Percentiles rank a stretch among this genome's conserved stretches.
Evolutionary conservation across 768 basidiomycete genomes (phyloP).

Genomic region (Serendipita vermifera): DNA sequence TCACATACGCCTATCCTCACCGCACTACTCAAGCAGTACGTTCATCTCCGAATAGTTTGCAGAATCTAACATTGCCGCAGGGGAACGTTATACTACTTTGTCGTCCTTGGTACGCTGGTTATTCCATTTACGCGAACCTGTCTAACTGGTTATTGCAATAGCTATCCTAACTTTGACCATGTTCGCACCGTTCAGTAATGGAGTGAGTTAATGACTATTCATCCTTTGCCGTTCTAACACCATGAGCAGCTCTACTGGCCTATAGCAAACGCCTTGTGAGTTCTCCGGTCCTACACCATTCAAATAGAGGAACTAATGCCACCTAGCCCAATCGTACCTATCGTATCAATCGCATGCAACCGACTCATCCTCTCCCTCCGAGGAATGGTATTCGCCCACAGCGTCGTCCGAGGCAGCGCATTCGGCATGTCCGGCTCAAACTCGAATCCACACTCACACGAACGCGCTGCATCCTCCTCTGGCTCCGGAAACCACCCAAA

Average conservation of each 20-base stretch:
- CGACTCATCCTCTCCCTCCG: slow-evolving; percentile 5
- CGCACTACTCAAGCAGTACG: neutral
- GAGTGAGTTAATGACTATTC: neutral
- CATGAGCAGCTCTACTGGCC: neutral
- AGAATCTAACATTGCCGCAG: neutral
- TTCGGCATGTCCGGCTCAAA: neutral
- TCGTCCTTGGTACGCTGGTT: slow-evolving; percentile 2
- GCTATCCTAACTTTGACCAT: too few relatives aligned
- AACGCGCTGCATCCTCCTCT: too few relatives aligned
- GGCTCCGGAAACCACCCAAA: too few relatives aligned
- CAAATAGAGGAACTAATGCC: too few relatives aligned
- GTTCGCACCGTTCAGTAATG: slow-evolving; percentile 1
- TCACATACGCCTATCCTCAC: slow-evolving; percentile 1
- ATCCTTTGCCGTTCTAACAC: neutral
- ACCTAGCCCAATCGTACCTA: neutral
- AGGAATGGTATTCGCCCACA: neutral
- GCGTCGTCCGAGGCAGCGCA: neutral
- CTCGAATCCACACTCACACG: neutral
- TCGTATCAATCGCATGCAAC: neutral
- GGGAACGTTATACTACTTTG: slow-evolving; percentile 2
- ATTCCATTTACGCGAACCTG: neutral
- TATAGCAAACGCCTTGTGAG: neutral
- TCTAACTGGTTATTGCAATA: neutral
- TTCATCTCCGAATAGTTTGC: neutral
- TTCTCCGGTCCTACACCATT: too few relatives aligned